phyloP scores from a whole-genome alignment of 2,329 filamentous ascomycete genomes.

The Mycosphaerella arachidis region DNA sequence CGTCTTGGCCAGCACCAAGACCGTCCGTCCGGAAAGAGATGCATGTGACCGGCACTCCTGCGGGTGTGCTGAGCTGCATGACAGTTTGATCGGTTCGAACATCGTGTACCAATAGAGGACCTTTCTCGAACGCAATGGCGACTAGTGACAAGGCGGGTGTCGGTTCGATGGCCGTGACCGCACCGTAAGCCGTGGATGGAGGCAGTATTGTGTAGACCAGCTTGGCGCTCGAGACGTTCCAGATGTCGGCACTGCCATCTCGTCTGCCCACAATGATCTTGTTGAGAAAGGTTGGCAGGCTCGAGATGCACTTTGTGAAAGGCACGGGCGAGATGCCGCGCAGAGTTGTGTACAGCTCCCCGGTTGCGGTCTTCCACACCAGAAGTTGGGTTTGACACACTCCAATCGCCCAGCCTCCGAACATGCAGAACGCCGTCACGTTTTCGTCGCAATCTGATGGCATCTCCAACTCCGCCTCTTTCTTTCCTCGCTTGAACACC shows the following conservation, averaged over 20 bases:
- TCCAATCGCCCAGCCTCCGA: constrained; percentile 87
- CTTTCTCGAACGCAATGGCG: constrained; percentile 80
- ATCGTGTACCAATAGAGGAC: constrained; percentile 75
- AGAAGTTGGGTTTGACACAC: constrained; percentile 72
- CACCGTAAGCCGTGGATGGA: constrained; percentile 64
- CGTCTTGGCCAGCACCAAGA: constrained; percentile 80
- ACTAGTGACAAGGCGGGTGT: constrained; percentile 79
- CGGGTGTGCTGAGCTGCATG: constrained; percentile 54
- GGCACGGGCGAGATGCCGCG: constrained; percentile 54
- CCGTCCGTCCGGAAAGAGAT: constrained; percentile 91
- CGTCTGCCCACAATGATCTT: constrained; percentile 86
- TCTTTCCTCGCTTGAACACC: constrained; percentile 88
- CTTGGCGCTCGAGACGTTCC: constrained; percentile 91
- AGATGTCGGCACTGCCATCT: constrained; percentile 91
- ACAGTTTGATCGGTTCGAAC: constrained; percentile 71
- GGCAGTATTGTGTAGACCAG: constrained; percentile 86
- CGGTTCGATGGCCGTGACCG: constrained; percentile 82
- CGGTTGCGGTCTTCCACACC: constrained; percentile 78
- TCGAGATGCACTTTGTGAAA: constrained; percentile 74
- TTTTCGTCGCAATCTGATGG: constrained; percentile 64
- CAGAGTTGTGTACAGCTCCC: constrained; percentile 88
- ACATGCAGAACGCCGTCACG: constrained; percentile 71
- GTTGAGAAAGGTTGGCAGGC: constrained; percentile 92
- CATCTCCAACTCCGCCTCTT: constrained; percentile 67
- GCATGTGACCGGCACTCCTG: constrained; percentile 64